Percentiles rank a stretch among this genome's conserved stretches.
phyloP scores from a whole-genome alignment of 495 filamentous ascomycete species.

The Lineolata rhizophorae region DNA sequence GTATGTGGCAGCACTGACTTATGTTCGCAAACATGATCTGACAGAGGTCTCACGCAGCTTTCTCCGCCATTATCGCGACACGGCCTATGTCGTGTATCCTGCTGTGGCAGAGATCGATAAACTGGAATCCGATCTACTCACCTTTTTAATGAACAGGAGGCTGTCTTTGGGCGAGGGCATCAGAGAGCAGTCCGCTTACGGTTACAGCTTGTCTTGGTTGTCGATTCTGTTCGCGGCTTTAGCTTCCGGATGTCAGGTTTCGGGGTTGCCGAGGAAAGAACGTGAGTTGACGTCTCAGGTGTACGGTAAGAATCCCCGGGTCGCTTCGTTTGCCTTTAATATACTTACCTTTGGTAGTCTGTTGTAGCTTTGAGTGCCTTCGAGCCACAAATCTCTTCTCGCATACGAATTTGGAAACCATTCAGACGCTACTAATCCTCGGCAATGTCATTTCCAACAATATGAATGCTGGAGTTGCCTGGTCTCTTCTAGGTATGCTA shows the following conservation, averaged over 20 bases:
- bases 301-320: constrained; percentile 31
- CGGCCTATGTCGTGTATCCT: constrained; percentile 58
- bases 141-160: constrained; percentile 31
- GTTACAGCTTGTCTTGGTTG: constrained; percentile 40
- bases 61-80: constrained; percentile 52
- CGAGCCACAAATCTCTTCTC: constrained; percentile 40
- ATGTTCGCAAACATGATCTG: background rate
- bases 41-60: constrained; percentile 30
- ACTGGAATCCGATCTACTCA: constrained; percentile 41
- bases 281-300: constrained; percentile 35
- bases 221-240: constrained; percentile 60
- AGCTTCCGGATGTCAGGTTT: constrained; percentile 64
- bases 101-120: constrained; percentile 47
- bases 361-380: constrained; percentile 40
- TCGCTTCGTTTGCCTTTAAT: no score
- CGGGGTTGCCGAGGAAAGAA: constrained; percentile 39
- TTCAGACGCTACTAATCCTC: constrained; percentile 34
- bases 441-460: constrained; percentile 40
- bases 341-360: constrained; percentile 26
- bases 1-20: background rate
- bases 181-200: constrained; percentile 18
- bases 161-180: no score
- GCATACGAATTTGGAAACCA: constrained; percentile 32
- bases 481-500: constrained; percentile 28
- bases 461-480: constrained; percentile 42